A percentile compares a stretch with the other conserved stretches of the same genome.
Evolutionary conservation across 2,329 filamentous ascomycete genomes (phyloP).

Genomic region (Talaromyces sp.): DNA sequence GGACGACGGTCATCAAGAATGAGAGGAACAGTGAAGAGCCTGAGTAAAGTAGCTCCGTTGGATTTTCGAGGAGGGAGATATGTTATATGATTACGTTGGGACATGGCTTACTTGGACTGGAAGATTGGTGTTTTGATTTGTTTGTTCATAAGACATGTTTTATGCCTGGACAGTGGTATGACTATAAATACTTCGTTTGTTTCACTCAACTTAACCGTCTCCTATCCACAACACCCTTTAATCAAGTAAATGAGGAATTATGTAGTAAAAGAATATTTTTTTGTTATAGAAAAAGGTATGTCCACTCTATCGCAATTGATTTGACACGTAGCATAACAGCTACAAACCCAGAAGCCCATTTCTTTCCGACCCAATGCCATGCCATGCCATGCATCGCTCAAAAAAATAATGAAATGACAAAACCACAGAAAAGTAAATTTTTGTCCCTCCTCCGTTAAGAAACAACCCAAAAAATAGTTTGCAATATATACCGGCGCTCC

Average conservation of each 20-base stretch:
- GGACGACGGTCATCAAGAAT: slow-evolving; percentile 18
- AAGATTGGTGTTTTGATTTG: neutral
- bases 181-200: neutral
- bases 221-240: neutral
- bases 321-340: slow-evolving; percentile 5
- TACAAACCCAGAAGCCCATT: slow-evolving; percentile 17
- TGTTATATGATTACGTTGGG: neutral
- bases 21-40: slow-evolving; percentile 18
- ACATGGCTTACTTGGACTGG: neutral
- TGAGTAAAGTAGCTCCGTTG: neutral
- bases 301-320: slow-evolving; percentile 17
- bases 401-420: slow-evolving; percentile 8
- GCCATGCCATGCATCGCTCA: slow-evolving; percentile 20
- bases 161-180: neutral
- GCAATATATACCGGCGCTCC: slow-evolving; percentile 18
- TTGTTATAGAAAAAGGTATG: slow-evolving; percentile 5
- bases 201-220: neutral
- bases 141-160: slow-evolving; percentile 2
- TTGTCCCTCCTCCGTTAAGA: neutral
- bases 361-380: slow-evolving; percentile 19
- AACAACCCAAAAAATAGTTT: slow-evolving; percentile 8
- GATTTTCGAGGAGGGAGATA: neutral
- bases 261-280: neutral
- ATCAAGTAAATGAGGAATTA: neutral
- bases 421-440: slow-evolving; percentile 12